phyloP scores from a whole-genome alignment of 164 flowering plant genomes.

The Santalum album region DNA sequence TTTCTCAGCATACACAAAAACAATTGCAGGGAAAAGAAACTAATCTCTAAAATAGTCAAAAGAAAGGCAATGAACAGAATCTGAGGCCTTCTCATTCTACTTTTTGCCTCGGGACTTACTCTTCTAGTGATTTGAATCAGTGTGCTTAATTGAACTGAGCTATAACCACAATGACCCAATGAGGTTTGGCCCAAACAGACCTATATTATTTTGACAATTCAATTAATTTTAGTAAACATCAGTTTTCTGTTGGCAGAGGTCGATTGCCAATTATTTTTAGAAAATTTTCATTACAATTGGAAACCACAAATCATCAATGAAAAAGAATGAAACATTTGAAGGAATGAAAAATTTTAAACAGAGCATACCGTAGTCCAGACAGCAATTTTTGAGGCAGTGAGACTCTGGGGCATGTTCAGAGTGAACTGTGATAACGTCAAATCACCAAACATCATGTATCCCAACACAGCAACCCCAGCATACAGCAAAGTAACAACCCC shows the following conservation, averaged over 20 bases:
- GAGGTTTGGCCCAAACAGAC: too few species aligned
- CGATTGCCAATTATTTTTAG: too few species aligned
- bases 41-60: neutral
- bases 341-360: neutral
- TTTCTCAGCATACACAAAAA: neutral
- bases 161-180: too few species aligned
- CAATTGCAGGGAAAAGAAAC: neutral
- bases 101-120: too few species aligned
- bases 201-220: too few species aligned
- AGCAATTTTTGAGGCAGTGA: slow-evolving; percentile 86
- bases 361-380: slow-evolving; percentile 94
- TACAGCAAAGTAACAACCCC: slow-evolving; percentile 59
- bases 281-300: neutral
- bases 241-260: too few species aligned
- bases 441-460: slow-evolving; percentile 89
- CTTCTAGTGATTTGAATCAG: too few species aligned
- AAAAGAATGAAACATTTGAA: neutral
- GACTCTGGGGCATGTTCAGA: slow-evolving; percentile 79
- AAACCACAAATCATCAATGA: neutral
- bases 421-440: slow-evolving; percentile 74
- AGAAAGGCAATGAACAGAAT: neutral
- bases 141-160: too few species aligned
- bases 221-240: too few species aligned
- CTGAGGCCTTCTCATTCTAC: too few species aligned
- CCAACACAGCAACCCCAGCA: slow-evolving; percentile 77